Evolutionary conservation across 352 stramenopile genomes (phyloP), one percentile per base, ranked within the genome.

Genomic region (Globisporangium parvum): DNA sequence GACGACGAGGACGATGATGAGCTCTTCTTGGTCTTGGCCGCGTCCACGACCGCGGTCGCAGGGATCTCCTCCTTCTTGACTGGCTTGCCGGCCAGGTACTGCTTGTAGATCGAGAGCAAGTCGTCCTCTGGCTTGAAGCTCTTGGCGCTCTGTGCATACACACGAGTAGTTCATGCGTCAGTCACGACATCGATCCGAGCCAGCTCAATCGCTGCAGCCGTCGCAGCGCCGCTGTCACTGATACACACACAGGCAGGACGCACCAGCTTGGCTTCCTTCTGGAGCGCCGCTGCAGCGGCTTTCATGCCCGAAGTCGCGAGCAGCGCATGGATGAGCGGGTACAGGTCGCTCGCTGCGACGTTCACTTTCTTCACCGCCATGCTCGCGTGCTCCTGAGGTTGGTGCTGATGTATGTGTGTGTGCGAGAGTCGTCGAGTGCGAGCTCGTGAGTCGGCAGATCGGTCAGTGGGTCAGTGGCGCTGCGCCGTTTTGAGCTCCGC

Each of bases 241-340:
- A 20, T 20, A 46, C 5, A 12, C 15, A 41, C 18, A 46, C 28
- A 44, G 8, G 17, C 15, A 5, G 12, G 26, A 77, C 65, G 63
- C 53, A 87, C 68, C 58, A 92, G 54, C 46, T 91, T 88, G 53
- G 80, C 71, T 57, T 95, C 85, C 55, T 91, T 87, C 28, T 71
- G 60, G 51, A 95, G 55, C 39, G 77, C 70, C 21, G 76, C 61
- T 23, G 82, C 85, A 12, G 79, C 48, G 64, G 86, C 87, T 60
- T 88, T 87, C 53, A 95, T 74, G 15, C 85, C 85, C n/a, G 71
- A 65, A 62, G 60, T 57, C 17, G 51, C 65, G 53, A 95, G 67
- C 35, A 93, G 77, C 57, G 80, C 73, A 47, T 88, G 75, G 15
- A 95, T 71, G 12, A 91, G 59, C 55, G 85, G 82, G 58, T 79